Conservation (phyloP, 169 alveolate species). For the Plasmodium relictum region DNA sequence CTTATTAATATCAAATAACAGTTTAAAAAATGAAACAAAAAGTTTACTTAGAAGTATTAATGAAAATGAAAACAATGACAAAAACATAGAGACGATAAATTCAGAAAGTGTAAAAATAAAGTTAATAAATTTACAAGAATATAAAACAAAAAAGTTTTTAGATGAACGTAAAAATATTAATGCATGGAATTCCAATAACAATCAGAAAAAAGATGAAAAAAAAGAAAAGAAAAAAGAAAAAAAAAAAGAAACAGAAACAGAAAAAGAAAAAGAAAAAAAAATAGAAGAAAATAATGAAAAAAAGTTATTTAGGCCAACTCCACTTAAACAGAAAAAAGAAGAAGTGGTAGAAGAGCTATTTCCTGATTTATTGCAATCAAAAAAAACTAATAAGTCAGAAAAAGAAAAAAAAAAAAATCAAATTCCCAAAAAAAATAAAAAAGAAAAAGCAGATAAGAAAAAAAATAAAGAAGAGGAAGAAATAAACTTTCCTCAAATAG, state of each 20-base stretch:
- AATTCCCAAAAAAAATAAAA: constrained; percentile 53
- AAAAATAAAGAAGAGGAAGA: constrained; percentile 56
- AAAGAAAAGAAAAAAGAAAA: constrained; percentile 21
- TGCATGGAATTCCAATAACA: constrained; percentile 51
- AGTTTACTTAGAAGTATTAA: constrained; percentile 5
- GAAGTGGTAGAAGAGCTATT: constrained; percentile 38
- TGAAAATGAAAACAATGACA: constrained; percentile 31
- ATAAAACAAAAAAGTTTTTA: constrained; percentile 68
- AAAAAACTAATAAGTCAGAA: constrained; percentile 47
- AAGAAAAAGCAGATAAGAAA: constrained; percentile 43
- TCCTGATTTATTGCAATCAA: constrained; percentile 63
- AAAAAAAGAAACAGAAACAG: constrained; percentile 1
- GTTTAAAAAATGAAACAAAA: background rate
- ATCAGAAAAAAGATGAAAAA: constrained; percentile 7
- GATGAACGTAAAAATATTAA: constrained; percentile 72
- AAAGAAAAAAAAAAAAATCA: constrained; percentile 65
- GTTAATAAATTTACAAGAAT: constrained; percentile 61
- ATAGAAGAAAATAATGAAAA: constrained; percentile 4
- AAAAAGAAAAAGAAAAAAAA: constrained; percentile 2
- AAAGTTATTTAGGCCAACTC: constrained; percentile 44
- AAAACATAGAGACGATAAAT: background rate
- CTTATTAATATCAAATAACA: constrained; percentile 31
- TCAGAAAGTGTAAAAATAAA: constrained; percentile 55
- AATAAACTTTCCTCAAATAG: constrained; percentile 31
- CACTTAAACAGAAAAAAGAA: constrained; percentile 28